Evolutionary conservation across 305 asterid genomes (phyloP), one percentile per base, ranked within the genome.

Genomic region (Solanum aculeatissimum): DNA sequence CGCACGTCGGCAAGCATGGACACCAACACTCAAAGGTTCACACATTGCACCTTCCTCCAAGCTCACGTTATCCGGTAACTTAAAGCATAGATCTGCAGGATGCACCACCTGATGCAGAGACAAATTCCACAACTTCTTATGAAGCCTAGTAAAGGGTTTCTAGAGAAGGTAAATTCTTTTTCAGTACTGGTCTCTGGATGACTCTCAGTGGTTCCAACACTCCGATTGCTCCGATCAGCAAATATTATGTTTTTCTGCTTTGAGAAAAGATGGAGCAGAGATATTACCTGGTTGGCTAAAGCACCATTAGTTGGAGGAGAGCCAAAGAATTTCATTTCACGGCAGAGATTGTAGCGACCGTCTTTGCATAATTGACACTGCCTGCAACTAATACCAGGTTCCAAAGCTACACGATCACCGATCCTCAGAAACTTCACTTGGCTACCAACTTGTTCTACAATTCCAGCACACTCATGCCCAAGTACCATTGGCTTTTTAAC

Each of bases 11-110:
- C 91, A 89, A 32, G 91, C 91, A 83, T 89, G 89, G 57, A 89
- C 80, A 43, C 91, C 91, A 1, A 89, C 91, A 75, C 91, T 87
- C 16, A 87, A 58, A 7, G 90, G 91, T 78, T 89, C 91, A 72
- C 90, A 89, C 89, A 89, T 89, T 55, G 90, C 91, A 65, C 91
- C 91, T 86, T 89, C 91, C 70, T 89, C 91, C 80, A 89, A 83
- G 68, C 90, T 89, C 29, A 89, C 85, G 35, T 86, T 86, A 16
- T 87, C 90, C 0, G 89, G 90, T 70, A 89, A 58, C 83, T 89
- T 87, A 85, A 87, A 87, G 85, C 91, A 89, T 45, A 89, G 57
- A 54, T 70, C 72, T 69, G 85, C 87, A 51, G 90, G 90, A 87
- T 89, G 91, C 72, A 89, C 70, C 70, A 80, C 81, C 81, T 72